phyloP scores from a whole-genome alignment of 2,329 filamentous ascomycete genomes.

The Chaetomiaceae sp. region DNA sequence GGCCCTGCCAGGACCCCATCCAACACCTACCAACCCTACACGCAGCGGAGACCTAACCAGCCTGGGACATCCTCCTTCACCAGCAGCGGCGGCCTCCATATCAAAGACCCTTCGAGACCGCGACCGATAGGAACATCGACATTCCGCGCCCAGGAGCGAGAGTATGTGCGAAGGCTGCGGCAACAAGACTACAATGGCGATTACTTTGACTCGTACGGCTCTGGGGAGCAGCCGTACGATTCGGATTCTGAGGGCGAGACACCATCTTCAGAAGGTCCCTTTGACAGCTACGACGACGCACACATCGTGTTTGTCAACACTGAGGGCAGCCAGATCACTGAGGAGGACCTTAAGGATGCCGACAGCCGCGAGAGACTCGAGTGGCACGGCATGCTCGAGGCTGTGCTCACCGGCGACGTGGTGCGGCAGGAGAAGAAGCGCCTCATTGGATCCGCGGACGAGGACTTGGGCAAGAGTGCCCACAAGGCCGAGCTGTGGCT shows the following conservation, averaged over 20 bases:
- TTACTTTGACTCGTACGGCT: conserved; percentile 70
- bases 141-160: conserved; percentile 78
- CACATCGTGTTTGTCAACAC: conserved; percentile 90
- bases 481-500: conserved; percentile 82
- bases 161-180: conserved; percentile 87
- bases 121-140: conserved; percentile 45
- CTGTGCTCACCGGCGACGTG: conserved; percentile 92
- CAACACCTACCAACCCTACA: conserved; percentile 71
- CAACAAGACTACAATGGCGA: conserved; percentile 61
- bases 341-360: conserved; percentile 85
- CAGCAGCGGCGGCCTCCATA: conserved; percentile 35
- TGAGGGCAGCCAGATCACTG: conserved; percentile 80
- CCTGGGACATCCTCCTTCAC: conserved; percentile 37
- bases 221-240: conserved; percentile 58
- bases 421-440: conserved; percentile 98
- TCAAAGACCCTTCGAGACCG: conserved; percentile 51
- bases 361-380: conserved; percentile 86
- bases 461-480: conserved; percentile 55
- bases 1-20: conserved; percentile 70
- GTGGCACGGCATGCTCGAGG: conserved; percentile 97
- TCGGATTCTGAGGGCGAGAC: conserved; percentile 90
- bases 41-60: conserved; percentile 47
- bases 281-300: conserved; percentile 87
- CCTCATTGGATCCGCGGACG: conserved; percentile 70
- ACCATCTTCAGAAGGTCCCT: conserved; percentile 75